Percentiles rank a stretch among this genome's conserved stretches.
phyloP scores from a whole-genome alignment of 192 early-diverging fungal genomes.

The Geranomyces michiganensis region DNA sequence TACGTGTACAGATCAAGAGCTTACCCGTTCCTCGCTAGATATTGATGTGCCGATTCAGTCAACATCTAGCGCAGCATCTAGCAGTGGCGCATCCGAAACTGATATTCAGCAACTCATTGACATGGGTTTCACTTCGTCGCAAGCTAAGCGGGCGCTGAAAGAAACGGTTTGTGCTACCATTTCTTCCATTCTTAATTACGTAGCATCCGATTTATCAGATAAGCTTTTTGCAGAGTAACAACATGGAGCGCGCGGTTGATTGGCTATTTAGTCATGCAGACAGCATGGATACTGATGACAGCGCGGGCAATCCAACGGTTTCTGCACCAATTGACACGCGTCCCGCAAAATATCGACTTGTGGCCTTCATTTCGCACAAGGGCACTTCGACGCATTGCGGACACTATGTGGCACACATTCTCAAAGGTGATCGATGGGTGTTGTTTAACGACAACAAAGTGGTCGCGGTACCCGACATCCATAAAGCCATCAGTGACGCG shows the following conservation, averaged over 20 bases:
- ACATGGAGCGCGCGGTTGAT: slow-evolving; percentile 91
- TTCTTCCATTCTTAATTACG: neutral
- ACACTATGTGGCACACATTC: slow-evolving; percentile 91
- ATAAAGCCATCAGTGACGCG: slow-evolving; percentile 44
- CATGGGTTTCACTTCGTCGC: slow-evolving; percentile 87
- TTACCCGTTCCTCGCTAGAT: slow-evolving; percentile 45
- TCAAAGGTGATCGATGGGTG: slow-evolving; percentile 74
- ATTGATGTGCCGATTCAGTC: slow-evolving; percentile 73
- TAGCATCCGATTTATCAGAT: neutral
- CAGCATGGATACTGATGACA: slow-evolving; percentile 31
- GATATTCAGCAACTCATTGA: slow-evolving; percentile 76
- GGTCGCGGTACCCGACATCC: slow-evolving; percentile 62
- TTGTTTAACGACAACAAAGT: slow-evolving; percentile 98
- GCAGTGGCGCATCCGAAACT: slow-evolving; percentile 46
- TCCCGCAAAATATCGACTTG: slow-evolving; percentile 62
- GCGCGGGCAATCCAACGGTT: neutral
- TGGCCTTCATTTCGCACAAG: slow-evolving; percentile 91
- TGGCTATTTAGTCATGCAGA: slow-evolving; percentile 91
- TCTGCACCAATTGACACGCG: slow-evolving; percentile 18
- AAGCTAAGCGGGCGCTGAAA: slow-evolving; percentile 78
- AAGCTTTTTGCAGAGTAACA: slow-evolving; percentile 55
- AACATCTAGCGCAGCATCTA: slow-evolving; percentile 25
- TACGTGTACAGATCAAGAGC: neutral
- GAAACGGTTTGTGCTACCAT: slow-evolving; percentile 64
- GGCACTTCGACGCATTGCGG: slow-evolving; percentile 95